These are phyloP conservation scores for Plicaturopsis crispa DNA, from an alignment of 768 basidiomycete species.

Conservation along the genomic window DNA sequence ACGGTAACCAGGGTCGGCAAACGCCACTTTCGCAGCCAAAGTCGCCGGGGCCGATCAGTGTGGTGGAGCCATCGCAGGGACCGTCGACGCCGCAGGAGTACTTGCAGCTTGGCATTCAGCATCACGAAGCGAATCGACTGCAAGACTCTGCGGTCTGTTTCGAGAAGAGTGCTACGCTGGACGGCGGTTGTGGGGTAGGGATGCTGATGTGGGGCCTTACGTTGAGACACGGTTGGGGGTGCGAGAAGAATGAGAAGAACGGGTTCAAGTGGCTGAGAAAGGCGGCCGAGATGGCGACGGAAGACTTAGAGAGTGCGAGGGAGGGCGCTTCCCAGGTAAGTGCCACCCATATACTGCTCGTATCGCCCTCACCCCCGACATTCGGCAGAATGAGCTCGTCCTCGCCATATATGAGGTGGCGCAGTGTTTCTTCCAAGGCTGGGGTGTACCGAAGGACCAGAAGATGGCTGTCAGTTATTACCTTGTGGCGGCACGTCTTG, in stretches of 20 bases:
- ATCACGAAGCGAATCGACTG: slow-evolving; percentile 69
- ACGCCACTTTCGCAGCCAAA: slow-evolving; percentile 6
- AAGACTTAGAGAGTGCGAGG: slow-evolving; percentile 62
- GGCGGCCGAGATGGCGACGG: slow-evolving; percentile 77
- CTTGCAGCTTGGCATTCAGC: slow-evolving; percentile 69
- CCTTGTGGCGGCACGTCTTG: slow-evolving; percentile 72
- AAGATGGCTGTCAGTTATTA: slow-evolving; percentile 90
- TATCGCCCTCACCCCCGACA: too few species aligned
- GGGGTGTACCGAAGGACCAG: slow-evolving; percentile 83
- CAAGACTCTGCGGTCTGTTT: slow-evolving; percentile 65
- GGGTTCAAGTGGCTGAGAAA: slow-evolving; percentile 80
- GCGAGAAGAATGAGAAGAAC: slow-evolving; percentile 65
- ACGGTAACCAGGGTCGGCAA: neutral
- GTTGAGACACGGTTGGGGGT: slow-evolving; percentile 85
- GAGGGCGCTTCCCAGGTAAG: slow-evolving; percentile 47
- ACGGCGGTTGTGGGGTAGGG: slow-evolving; percentile 80
- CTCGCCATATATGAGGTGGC: slow-evolving; percentile 90
- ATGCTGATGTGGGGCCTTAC: slow-evolving; percentile 92
- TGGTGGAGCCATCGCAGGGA: slow-evolving; percentile 6
- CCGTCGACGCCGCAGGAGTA: slow-evolving; percentile 51
- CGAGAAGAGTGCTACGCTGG: slow-evolving; percentile 64
- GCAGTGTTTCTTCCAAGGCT: slow-evolving; percentile 88
- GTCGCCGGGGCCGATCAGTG: neutral
- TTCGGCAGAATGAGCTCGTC: slow-evolving; percentile 74
- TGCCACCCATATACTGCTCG: too few species aligned